Base-by-base conservation (phyloP, 495 filamentous ascomycete genomes). In the Penicillium bovifimosum region DNA sequence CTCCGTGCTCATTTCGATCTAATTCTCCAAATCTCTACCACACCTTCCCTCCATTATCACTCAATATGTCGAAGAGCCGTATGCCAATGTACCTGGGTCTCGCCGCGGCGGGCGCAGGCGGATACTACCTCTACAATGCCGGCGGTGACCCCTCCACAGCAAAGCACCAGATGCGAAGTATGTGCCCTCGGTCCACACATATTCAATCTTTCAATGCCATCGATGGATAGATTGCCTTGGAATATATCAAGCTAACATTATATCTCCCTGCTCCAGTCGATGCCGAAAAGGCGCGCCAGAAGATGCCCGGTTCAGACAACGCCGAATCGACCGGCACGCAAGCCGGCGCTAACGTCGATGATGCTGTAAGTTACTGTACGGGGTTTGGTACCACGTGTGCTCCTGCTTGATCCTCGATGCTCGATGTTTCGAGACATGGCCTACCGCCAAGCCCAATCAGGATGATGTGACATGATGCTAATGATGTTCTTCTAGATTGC, bases 121-220 rank as follows among this genome's bases (percentile, higher is more conserved):
- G 86, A 13, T 96, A 96, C 79, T 98, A 97, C 76, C 77, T 97
- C 47, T 97, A 96, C 72, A 77, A 73, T 18, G 88, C 92, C 1
- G 91, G 91, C 44, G 93, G 93, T 32, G 77, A 86, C 64, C 80
- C 88, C n/a, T 84, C 86, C 52, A 80, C 79, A 26, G 92, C 92
- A 9, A 80, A 86, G 77, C 87, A 91, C 75, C 70, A 91, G 53
- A 76, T 87, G 56, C 89, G 95, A 75, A 77, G 93, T 96, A 70
- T 44, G 65, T 71, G 34, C 33, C 11, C 33, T 53, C n/a, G 17
- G 50, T n/a, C 16, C 17, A 41, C 9, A 14, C 28, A 14, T 20
- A 14, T 2, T 13, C 9, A 36, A 14, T 36, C 4, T 13, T 2
- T 10, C 9, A 28, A 17, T 3, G 11, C 9, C 29, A 29, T 20